Base-by-base conservation (phyloP, 2,329 filamentous ascomycete species). In the Geoglossum cookeanum region DNA sequence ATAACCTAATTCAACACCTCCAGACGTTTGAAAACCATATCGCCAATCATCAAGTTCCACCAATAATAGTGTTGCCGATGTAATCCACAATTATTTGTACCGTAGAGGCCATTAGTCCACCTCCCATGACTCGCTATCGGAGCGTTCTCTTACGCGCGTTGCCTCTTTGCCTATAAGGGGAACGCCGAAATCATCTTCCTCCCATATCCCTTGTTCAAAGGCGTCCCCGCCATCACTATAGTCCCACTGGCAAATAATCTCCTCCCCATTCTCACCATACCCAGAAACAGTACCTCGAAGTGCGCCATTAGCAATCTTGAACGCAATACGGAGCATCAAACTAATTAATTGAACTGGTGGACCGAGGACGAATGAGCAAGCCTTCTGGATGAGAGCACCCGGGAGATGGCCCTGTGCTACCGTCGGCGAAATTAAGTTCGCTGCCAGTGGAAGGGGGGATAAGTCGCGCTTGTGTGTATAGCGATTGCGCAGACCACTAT, bases 261-360 rank as follows among this genome's bases (percentile, higher is more conserved):
- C 66, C 63, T 78, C 75, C 7, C 77, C 78, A 15, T 69, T 66
- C 57, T 80, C 78, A 35, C 73, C 74, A 56, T 74, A 70, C 9
- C 78, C 78, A 55, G 76, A 74, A 56, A 80, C 73, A 62, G 78
- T 69, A 60, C 78, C 84, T 64, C 78, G 72, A 82, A 77, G 81
- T 70, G 79, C 75, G 17, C 78, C 79, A 33, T 75, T 74, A 1
- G 82, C 78, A 60, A 95, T 87, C 60, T 79, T 81, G 0, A 85
- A 83, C 0, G 89, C 87, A 58, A 95, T 87, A 58, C 81, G 81
- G 3, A 95, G 76, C 75, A 95, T 89, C 45, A 94, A 73, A 30
- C 80, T 75, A 39, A 94, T 78, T 1, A 94, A 76, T 63, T 90
- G 81, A 37, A 83, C 79, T 0, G 90, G 88, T n/a, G 88, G 88